Evolutionary conservation across 352 stramenopile genomes (phyloP).

Genomic region (Globisporangium abappressorium): DNA sequence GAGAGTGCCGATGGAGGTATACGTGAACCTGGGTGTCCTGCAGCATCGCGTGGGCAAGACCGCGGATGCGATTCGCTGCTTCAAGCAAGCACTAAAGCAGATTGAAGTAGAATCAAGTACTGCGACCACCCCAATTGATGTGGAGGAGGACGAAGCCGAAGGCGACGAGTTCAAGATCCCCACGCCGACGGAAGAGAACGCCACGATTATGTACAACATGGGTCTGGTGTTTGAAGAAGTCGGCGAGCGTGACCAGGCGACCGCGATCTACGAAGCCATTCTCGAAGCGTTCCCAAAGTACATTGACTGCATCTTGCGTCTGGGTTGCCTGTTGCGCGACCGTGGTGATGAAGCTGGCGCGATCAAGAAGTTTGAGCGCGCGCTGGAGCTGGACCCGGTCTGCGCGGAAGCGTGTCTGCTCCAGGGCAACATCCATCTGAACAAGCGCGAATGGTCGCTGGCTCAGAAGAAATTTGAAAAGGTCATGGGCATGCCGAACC

Average conservation of each 20-base stretch:
- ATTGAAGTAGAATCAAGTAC: conserved; percentile 35
- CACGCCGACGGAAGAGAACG: conserved; percentile 70
- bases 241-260: conserved; percentile 87
- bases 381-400: conserved; percentile 88
- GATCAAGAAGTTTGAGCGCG: conserved; percentile 92
- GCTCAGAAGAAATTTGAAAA: conserved; percentile 93
- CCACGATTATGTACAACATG: conserved; percentile 96
- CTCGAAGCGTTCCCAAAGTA: conserved; percentile 92
- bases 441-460: conserved; percentile 93
- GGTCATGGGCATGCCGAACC: conserved; percentile 93
- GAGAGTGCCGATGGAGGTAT: conserved; percentile 77
- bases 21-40: conserved; percentile 80
- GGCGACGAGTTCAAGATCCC: conserved; percentile 34
- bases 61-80: conserved; percentile 89
- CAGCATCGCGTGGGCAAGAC: conserved; percentile 87
- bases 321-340: conserved; percentile 94
- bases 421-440: conserved; percentile 95
- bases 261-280: conserved; percentile 93
- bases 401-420: conserved; percentile 92
- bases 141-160: conserved; percentile 28
- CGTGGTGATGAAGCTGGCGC: conserved; percentile 88
- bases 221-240: conserved; percentile 93
- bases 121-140: conserved; percentile 18
- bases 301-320: conserved; percentile 91
- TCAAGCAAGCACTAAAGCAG: conserved; percentile 76